Percentiles rank a stretch among this genome's conserved stretches.
These are phyloP conservation scores for Malassezia cuniculi DNA, from an alignment of 1,284 basidiomycete species.

Conservation along the genomic window DNA sequence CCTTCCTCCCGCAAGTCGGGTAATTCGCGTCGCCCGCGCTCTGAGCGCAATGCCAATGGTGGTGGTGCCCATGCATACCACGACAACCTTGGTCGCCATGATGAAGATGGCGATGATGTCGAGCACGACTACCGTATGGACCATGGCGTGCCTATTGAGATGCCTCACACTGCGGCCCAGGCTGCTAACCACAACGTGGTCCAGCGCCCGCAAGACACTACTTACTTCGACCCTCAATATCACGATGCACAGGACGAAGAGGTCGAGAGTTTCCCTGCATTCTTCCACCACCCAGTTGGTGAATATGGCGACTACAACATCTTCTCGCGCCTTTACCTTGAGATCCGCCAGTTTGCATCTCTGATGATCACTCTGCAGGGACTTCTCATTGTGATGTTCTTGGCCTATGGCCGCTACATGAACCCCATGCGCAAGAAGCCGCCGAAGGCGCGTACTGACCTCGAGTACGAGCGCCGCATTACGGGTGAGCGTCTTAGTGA, in stretches of 20 bases:
- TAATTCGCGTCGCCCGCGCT: no score
- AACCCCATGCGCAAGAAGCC: conserved; percentile 38
- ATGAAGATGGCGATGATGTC: neutral
- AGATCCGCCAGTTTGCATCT: conserved; percentile 31
- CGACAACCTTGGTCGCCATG: neutral
- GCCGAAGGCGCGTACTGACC: conserved; percentile 30
- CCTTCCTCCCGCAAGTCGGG: no score
- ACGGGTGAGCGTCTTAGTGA: conserved; percentile 40
- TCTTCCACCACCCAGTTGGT: conserved; percentile 40
- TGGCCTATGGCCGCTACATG: conserved; percentile 29
- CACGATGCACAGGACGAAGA: conserved; percentile 1
- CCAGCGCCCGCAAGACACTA: neutral
- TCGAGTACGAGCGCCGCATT: conserved; percentile 42
- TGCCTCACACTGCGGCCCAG: conserved; percentile 5
- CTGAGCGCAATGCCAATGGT: no score
- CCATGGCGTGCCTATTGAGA: conserved; percentile 6
- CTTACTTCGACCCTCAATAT: conserved; percentile 2
- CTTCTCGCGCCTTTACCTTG: conserved; percentile 23
- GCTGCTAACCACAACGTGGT: neutral
- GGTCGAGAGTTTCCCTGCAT: conserved; percentile 15
- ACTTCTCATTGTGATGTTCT: conserved; percentile 22
- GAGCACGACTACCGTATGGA: neutral
- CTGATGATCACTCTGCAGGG: conserved; percentile 21
- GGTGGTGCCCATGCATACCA: neutral
- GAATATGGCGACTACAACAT: conserved; percentile 32